A percentile compares a stretch with the other conserved stretches of the same genome.
Conservation (phyloP, 805 yeast genomes). For the Candida stauntonica region DNA sequence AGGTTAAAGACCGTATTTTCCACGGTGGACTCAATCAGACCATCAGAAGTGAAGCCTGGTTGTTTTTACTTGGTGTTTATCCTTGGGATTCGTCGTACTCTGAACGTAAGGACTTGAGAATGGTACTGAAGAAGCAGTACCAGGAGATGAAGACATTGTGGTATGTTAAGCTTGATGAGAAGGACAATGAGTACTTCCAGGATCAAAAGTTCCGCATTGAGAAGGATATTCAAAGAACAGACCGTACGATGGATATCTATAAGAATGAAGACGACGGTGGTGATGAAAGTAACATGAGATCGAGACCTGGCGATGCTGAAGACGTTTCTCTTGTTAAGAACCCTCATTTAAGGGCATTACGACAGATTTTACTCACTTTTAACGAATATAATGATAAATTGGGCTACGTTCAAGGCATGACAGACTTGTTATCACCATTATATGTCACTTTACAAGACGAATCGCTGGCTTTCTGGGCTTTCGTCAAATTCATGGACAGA, state of each 20-base stretch:
- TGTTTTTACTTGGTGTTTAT: slow-evolving; percentile 73
- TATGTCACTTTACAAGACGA: slow-evolving; percentile 69
- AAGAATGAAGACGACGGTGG: slow-evolving; percentile 32
- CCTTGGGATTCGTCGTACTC: slow-evolving; percentile 81
- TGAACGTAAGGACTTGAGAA: slow-evolving; percentile 58
- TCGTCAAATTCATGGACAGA: slow-evolving; percentile 80
- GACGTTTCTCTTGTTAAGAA: slow-evolving; percentile 66
- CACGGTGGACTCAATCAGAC: slow-evolving; percentile 75
- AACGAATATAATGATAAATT: slow-evolving; percentile 78
- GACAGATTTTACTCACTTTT: slow-evolving; percentile 79
- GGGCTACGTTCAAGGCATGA: slow-evolving; percentile 98
- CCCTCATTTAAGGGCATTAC: slow-evolving; percentile 65
- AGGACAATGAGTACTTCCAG: slow-evolving; percentile 67
- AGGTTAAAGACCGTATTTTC: slow-evolving; percentile 77
- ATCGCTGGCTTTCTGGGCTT: slow-evolving; percentile 81
- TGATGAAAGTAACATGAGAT: slow-evolving; percentile 28
- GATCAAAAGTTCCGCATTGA: slow-evolving; percentile 90
- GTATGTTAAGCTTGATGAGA: slow-evolving; percentile 48
- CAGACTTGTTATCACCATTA: slow-evolving; percentile 84
- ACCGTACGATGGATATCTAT: slow-evolving; percentile 69
- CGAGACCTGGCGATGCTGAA: slow-evolving; percentile 18
- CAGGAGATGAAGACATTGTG: slow-evolving; percentile 65
- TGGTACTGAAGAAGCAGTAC: slow-evolving; percentile 57
- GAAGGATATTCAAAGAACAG: slow-evolving; percentile 91
- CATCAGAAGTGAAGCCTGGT: slow-evolving; percentile 77